Evolutionary conservation across 768 basidiomycete genomes (phyloP), one percentile per base, ranked within the genome.

Genomic region (Leccinum longicurvipes): DNA sequence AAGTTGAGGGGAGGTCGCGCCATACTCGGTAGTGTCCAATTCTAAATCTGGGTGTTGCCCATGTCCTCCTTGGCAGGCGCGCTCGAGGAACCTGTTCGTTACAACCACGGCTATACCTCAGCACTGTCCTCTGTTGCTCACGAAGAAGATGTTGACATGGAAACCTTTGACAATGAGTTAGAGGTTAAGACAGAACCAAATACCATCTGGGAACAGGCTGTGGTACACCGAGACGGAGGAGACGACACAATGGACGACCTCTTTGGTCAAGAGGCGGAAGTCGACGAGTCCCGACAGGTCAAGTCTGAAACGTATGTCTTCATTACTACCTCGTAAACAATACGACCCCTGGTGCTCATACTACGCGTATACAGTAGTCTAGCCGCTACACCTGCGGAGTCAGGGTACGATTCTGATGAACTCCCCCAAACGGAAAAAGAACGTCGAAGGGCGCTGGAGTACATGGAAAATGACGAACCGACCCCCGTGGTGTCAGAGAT

Each of bases 241-340:
- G 77, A 85, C 60, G 81, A 82, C 60, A 81, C 80, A 57, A 87
- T 90, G 84, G 81, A 82, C 58, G 89, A 91, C 69, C 81, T 92
- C 53, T 92, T 92, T 67, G 90, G 89, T 31, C 84, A 87, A 58
- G 89, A 89, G 52, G 78, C 81, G 44, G 83, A 77, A 15, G 67
- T 61, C 15, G 74, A 79, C 12, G 75, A 66, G 28, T 49, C 55
- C 32, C 63, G 63, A 55, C 64, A 78, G 34, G 71, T 76, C 54
- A 82, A 81, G 60, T 79, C 72, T 54, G 77, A 76, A 57, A 78
- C 77, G 85, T 86, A 59, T 59, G 54, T 14, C 39, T 44, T 55
- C 57, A 48, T 47, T 10, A 25, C 46, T 24, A 6, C 31, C 41
- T 25, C 59, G 15, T 9, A 7, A 7, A 36, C 51, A 50, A 51